Base-by-base conservation (phyloP, 352 stramenopile genomes). In the Phytophthora sojae region DNA sequence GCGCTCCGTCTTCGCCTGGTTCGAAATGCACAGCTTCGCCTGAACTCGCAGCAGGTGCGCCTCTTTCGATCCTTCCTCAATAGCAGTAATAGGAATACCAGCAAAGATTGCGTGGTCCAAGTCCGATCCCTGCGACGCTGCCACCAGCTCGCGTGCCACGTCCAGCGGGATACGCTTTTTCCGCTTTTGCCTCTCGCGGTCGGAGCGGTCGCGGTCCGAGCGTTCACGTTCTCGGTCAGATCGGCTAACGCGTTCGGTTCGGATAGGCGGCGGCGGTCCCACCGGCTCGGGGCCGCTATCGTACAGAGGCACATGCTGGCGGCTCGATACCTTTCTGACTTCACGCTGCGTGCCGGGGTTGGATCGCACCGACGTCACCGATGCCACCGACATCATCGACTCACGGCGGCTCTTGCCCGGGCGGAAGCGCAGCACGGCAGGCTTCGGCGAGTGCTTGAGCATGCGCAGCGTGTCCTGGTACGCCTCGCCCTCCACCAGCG, bases 371-470 rank as follows among this genome's bases (percentile, higher is more conserved):
- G 86, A 93, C 9, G 72, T 69, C 25, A 90, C 79, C 6, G 86
- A 94, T 7, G 69, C 62, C 8, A 71, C 73, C 39, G 85, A 92
- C 75, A 91, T 80, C 54, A 83, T 86, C 3, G 87, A 87, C 29
- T 85, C 79, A 12, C 83, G 84, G 5, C 87, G 85, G 62, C 69
- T 83, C 55, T 80, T 81, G 21, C 76, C 80, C 14, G 85, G 85
- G 2, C 86, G 89, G 73, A 96, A 96, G 9, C 89, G 87, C 58
- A 96, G 63, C 17, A 96, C 88, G 3, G 87, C 85, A 0, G 89
- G 89, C 69, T 96, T 96, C 4, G 87, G 85, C 23, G 89, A 94
- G 66, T 96, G 89, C 71, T 96, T 96, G 35, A 96, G 80, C 84
- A 95, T 93, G 17, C 89, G 86, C 30, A 96, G 71, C 30, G 89